Evolutionary conservation across 2,329 filamentous ascomycete genomes (phyloP), one percentile per base, ranked within the genome.

Genomic region (Ceratocystis ficicola): DNA sequence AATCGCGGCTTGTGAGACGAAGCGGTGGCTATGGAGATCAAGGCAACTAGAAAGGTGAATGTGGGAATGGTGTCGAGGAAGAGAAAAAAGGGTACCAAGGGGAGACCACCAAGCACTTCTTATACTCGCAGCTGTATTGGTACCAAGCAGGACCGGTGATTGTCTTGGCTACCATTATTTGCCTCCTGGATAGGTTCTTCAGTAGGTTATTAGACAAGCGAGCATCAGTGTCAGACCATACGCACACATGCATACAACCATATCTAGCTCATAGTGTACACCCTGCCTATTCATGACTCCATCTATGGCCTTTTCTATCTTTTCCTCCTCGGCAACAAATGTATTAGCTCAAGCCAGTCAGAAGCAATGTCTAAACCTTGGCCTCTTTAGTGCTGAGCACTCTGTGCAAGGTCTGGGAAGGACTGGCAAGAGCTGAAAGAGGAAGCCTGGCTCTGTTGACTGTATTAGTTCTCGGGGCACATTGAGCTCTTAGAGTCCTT

Each of bases 91-190:
- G 20, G 22, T n/a, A 15, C 28, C 4, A 41, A 32, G 44, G 36
- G 30, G 44, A 32, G 55, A 59, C 55, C 2, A 30, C 12, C 17
- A 59, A 28, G 7, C 55, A 59, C 55, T 59, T 59, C 55, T 59
- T 59, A 59, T 59, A 59, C 55, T 59, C 55, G 28, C 55, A 32
- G 28, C 28, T 59, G 25, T 28, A n/a, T 41, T 12, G 36, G 36
- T 41, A 41, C 36, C 55, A 59, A 8, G 55, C 15, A 59, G n/a
- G 4, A 17, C n/a, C 55, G 55, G 28, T 3, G n/a, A 15, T 59
- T 30, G 55, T 32, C 25, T 36, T 32, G 55, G 55, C 28, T 17
- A 12, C 2, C 17, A 30, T 17, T 15, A 32, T 32, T 32, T 32
- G 55, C 55, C 55, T 59, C 28, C 5, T 8, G 28, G 28, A 8